Conservation (phyloP, 257 asterid species). For the Solanum ossicruentum region DNA sequence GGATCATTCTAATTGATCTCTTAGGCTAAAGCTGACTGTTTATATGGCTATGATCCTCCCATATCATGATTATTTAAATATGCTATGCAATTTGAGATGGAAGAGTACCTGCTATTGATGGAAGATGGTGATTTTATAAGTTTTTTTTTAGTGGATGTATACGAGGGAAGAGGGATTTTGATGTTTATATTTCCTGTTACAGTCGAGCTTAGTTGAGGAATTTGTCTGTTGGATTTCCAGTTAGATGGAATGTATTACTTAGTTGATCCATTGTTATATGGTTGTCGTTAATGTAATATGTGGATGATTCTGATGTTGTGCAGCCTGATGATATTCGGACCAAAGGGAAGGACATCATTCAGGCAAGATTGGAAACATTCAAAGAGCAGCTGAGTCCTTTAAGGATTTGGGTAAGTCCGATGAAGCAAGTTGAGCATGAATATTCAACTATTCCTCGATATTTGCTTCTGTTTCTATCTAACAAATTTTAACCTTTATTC, state of each 20-base stretch:
- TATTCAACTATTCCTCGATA: neutral
- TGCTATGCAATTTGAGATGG: neutral
- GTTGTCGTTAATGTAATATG: neutral
- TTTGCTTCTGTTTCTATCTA: neutral
- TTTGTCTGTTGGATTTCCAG: neutral
- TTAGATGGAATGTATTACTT: neutral
- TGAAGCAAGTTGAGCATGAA: neutral
- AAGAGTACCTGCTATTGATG: neutral
- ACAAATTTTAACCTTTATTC: neutral
- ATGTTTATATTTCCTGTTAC: neutral
- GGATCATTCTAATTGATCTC: neutral
- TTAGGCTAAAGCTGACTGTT: neutral
- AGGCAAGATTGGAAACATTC: conserved; percentile 37
- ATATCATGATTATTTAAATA: neutral
- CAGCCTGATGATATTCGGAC: conserved; percentile 55
- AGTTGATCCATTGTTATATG: neutral
- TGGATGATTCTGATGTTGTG: neutral
- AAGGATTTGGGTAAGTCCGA: conserved; percentile 48
- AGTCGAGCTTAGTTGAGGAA: neutral
- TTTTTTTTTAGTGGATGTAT: neutral
- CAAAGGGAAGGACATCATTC: conserved; percentile 58
- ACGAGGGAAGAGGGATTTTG: neutral
- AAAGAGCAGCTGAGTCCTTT: conserved; percentile 48
- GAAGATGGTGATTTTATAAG: neutral
- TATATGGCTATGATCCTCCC: neutral